phyloP scores from a whole-genome alignment of 2,329 filamentous ascomycete species.

The Lachnellula arida region DNA sequence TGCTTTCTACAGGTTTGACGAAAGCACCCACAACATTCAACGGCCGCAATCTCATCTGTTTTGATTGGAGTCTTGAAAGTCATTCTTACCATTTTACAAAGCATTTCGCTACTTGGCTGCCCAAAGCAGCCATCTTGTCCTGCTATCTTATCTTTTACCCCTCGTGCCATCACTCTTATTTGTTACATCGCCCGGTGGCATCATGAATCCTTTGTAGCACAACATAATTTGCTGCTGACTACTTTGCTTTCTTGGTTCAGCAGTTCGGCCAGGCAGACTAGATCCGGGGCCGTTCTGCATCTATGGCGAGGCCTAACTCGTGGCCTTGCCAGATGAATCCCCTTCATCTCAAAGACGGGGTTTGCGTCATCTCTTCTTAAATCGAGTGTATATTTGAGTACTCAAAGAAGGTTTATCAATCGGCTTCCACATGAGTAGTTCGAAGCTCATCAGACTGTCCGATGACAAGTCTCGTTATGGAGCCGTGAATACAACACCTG shows the following conservation, averaged over 20 bases:
- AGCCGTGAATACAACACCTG: background rate
- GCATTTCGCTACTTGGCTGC: background rate
- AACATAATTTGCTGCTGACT: conserved; percentile 3
- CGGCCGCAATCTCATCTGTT: background rate
- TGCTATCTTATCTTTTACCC: background rate
- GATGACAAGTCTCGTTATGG: background rate
- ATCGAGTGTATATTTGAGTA: background rate
- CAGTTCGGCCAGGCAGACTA: too few species aligned
- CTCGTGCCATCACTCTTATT: background rate
- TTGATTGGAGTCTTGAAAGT: background rate
- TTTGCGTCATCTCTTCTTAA: background rate
- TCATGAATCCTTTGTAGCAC: conserved; percentile 5
- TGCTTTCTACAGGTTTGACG: conserved; percentile 7
- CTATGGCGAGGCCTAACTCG: too few species aligned
- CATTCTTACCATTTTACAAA: background rate
- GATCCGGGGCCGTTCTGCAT: too few species aligned
- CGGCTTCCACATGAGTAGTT: background rate
- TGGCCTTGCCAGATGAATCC: too few species aligned
- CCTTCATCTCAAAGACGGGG: background rate
- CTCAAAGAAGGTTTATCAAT: background rate
- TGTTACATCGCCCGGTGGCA: background rate
- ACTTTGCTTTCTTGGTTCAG: background rate
- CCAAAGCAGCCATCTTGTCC: background rate
- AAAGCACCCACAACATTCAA: conserved; percentile 1
- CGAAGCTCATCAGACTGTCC: background rate